Percentiles rank a stretch among this genome's conserved stretches.
These are phyloP conservation scores for Manihot esculenta DNA, from an alignment of 441 rosid genomes.

Conservation along the genomic window DNA sequence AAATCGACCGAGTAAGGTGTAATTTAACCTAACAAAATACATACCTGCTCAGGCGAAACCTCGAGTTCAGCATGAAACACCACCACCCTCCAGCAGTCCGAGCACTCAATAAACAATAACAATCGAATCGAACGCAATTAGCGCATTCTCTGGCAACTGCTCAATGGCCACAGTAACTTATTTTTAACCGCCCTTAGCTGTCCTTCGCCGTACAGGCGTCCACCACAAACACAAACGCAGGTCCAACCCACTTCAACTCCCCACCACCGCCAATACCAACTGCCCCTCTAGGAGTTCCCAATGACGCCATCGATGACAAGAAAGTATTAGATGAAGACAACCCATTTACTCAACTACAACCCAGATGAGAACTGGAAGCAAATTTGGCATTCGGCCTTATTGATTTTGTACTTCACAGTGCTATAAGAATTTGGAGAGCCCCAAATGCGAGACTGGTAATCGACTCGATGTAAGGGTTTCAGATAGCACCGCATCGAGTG, in stretches of 20 bases:
- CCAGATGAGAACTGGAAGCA: slow-evolving; percentile 13
- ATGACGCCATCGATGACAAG: slow-evolving; percentile 42
- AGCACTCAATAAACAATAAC: slow-evolving; percentile 70
- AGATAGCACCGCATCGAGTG: slow-evolving; percentile 59
- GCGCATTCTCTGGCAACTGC: slow-evolving; percentile 70
- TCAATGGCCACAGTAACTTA: slow-evolving; percentile 70
- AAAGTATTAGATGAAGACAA: slow-evolving; percentile 42
- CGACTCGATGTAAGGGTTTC: slow-evolving; percentile 87
- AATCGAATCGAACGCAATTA: slow-evolving; percentile 83
- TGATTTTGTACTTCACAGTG: slow-evolving; percentile 63
- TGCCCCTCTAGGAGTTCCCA: slow-evolving; percentile 25
- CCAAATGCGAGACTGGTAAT: no score
- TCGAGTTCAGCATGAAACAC: slow-evolving; percentile 74
- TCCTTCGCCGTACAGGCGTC: slow-evolving; percentile 67
- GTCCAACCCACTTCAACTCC: slow-evolving; percentile 40
- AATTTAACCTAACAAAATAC: background rate
- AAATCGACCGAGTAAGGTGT: no score
- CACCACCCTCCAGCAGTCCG: slow-evolving; percentile 65
- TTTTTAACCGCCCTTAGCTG: slow-evolving; percentile 61
- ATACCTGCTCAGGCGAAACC: slow-evolving; percentile 70
- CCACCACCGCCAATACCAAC: slow-evolving; percentile 22
- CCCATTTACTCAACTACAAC: slow-evolving; percentile 32
- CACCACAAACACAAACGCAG: slow-evolving; percentile 82
- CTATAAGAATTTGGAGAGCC: no score
- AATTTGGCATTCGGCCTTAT: slow-evolving; percentile 23